Conservation (phyloP, 2,329 filamentous ascomycete genomes). For the Fusarium gaditjirri region DNA sequence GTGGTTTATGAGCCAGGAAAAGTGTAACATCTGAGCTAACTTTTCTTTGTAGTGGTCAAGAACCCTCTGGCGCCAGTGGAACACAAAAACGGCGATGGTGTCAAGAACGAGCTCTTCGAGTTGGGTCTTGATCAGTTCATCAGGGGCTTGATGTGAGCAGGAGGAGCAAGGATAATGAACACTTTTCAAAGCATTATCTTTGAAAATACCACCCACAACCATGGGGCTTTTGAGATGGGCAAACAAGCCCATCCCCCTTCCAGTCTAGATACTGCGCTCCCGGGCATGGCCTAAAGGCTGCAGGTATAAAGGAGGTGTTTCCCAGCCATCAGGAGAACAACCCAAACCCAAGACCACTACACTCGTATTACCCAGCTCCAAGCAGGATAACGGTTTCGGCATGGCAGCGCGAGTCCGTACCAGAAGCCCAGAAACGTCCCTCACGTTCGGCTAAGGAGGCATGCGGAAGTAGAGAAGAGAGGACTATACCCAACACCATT, state of each 20-base stretch:
- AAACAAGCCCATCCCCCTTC: background rate
- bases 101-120: conserved; percentile 77
- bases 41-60: conserved; percentile 67
- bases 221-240: background rate
- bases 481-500: conserved; percentile 41
- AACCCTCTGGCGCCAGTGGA: conserved; percentile 76
- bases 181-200: conserved; percentile 14
- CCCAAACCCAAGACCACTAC: background rate
- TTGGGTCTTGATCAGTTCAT: conserved; percentile 82
- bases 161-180: background rate
- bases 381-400: background rate
- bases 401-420: background rate
- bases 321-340: background rate
- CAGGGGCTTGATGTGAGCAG: conserved; percentile 67
- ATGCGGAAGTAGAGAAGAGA: conserved; percentile 2
- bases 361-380: background rate
- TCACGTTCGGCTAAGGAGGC: conserved; percentile 3
- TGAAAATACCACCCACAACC: background rate
- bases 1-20: conserved; percentile 44
- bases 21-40: background rate
- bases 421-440: background rate
- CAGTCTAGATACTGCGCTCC: background rate
- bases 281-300: background rate
- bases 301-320: background rate
- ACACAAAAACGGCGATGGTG: conserved; percentile 74